Percentiles rank a stretch among this genome's conserved stretches.
These are phyloP conservation scores for Xylariaceae sp. DNA, from an alignment of 2,329 filamentous ascomycete species.

Conservation along the genomic window DNA sequence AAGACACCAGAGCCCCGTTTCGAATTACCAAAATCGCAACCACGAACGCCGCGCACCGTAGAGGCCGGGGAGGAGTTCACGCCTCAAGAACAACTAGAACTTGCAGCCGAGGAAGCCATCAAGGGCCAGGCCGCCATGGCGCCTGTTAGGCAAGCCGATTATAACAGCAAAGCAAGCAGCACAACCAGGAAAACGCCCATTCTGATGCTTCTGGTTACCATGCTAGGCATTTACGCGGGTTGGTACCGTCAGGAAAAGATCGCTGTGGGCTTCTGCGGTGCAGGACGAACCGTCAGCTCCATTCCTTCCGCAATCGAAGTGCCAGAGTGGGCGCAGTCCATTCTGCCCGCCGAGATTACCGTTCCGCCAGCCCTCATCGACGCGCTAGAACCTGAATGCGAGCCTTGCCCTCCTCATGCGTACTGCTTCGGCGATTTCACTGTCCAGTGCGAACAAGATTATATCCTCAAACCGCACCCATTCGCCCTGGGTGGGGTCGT, in stretches of 20 bases:
- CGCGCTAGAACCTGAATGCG: constrained; percentile 73
- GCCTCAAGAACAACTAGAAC: constrained; percentile 77
- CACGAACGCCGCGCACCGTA: constrained; percentile 28
- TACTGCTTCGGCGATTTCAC: constrained; percentile 76
- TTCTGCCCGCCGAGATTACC: constrained; percentile 47
- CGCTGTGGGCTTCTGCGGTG: constrained; percentile 90
- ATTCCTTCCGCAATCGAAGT: constrained; percentile 43
- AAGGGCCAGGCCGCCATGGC: constrained; percentile 44
- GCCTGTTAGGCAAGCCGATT: constrained; percentile 34
- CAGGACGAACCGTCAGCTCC: constrained; percentile 59
- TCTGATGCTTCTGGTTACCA: constrained; percentile 62
- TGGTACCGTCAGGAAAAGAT: constrained; percentile 95
- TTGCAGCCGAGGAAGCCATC: constrained; percentile 62
- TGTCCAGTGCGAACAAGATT: constrained; percentile 78
- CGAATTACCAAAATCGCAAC: constrained; percentile 30
- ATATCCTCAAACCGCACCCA: constrained; percentile 78
- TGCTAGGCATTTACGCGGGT: constrained; percentile 65
- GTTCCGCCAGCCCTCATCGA: constrained; percentile 69
- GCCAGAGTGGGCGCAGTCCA: constrained; percentile 36
- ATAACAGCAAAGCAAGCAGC: constrained; percentile 34
- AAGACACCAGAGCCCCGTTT: constrained; percentile 31
- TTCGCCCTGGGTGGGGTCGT: constrained; percentile 73
- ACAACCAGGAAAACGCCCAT: constrained; percentile 58
- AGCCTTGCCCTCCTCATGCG: constrained; percentile 84
- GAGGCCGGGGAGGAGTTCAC: constrained; percentile 89